Evolutionary conservation across 495 filamentous ascomycete genomes (phyloP), one percentile per base, ranked within the genome.

Genomic region (Hypoxylon perforatum): DNA sequence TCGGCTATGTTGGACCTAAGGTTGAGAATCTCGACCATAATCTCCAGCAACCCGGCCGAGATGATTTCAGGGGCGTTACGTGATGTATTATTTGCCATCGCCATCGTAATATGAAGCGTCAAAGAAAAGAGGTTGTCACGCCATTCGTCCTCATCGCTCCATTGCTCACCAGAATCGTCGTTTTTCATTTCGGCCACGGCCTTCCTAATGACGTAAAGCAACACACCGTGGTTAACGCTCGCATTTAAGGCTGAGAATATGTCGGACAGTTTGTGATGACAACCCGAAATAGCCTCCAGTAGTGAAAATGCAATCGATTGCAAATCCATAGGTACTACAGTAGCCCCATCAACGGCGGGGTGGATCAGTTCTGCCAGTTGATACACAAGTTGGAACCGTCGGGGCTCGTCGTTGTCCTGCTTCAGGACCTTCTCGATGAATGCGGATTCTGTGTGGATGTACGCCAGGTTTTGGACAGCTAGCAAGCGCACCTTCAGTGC

Each of bases 141-240:
- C 92, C 93, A 97, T 69, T 94, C 87, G 69, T 96, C 92, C 49
- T 87, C 81, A 54, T 86, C 87, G 14, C 70, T 81, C 35, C 78
- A 74, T 67, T 87, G 84, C 58, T 88, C 86, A 47, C 84, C 81
- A 39, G 59, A 54, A n/a, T 84, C 80, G 44, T 91, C 86, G 8
- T 78, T 78, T 36, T 82, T 84, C 76, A 98, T 87, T 63, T 92
- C 90, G 19, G 90, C 91, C 55, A 97, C 91, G 10, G 92, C 89
- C 73, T 94, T 97, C 48, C 94, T 88, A 30, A 97, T 88, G 59
- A 96, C 83, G 73, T 98, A 97, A 72, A 97, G 89, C n/a, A 99
- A 84, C 14, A 98, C 89, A 12, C 96, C 96, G 67, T 99, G 96
- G 71, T 94, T 98, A 54, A 97, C 93, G 75, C 95, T 95, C 57